phyloP scores from a whole-genome alignment of 371 early-diverging fungal genomes.

The Mortierella sp. region DNA sequence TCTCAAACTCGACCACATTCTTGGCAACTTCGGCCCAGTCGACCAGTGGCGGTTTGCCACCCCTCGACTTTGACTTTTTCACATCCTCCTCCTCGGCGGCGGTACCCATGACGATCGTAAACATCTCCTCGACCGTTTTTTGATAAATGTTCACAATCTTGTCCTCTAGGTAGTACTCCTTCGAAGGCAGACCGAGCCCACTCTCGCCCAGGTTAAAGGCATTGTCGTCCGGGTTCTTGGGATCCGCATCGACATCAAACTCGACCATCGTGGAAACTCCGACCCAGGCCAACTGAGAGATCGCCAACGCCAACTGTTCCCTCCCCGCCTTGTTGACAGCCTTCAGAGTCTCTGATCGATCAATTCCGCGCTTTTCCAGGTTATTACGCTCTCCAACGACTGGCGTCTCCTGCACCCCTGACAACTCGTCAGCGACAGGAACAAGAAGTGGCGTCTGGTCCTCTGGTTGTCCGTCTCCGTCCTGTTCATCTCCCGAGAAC shows the following conservation, averaged over 20 bases:
- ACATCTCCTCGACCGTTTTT: constrained; percentile 56
- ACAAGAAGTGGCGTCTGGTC: not conserved
- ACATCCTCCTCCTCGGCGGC: constrained; percentile 20
- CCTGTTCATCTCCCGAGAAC: too few relatives aligned
- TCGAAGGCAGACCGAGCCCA: constrained; percentile 70
- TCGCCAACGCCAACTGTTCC: constrained; percentile 32
- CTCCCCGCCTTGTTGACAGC: not conserved
- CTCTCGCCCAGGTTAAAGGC: constrained; percentile 61
- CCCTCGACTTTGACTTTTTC: too few relatives aligned
- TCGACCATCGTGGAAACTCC: constrained; percentile 56
- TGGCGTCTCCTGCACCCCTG: not conserved
- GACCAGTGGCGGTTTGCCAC: not conserved
- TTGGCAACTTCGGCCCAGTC: constrained; percentile 58
- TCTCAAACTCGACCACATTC: constrained; percentile 68
- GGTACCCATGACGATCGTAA: constrained; percentile 45
- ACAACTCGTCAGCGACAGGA: not conserved
- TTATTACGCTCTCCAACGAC: not conserved
- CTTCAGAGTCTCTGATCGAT: not conserved
- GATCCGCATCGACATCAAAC: constrained; percentile 61
- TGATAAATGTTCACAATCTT: constrained; percentile 59
- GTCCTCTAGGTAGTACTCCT: constrained; percentile 67
- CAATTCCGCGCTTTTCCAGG: not conserved
- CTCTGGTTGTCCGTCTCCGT: not conserved
- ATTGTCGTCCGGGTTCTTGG: constrained; percentile 64
- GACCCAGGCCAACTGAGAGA: constrained; percentile 39